Base-by-base conservation (phyloP, 495 filamentous ascomycete species). In the Penicillium herquei region DNA sequence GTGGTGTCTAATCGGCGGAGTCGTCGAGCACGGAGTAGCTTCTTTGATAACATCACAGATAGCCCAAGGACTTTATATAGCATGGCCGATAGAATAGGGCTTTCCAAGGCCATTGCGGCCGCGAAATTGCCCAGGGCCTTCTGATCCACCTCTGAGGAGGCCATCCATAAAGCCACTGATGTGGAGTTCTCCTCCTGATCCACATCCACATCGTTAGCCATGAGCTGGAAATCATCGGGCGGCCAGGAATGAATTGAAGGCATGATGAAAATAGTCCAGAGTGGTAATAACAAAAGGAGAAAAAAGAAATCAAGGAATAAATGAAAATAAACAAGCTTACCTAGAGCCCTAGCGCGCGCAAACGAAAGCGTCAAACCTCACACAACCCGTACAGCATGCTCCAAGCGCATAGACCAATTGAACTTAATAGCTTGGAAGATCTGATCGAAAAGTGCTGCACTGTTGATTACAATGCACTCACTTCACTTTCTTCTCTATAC, bases 141-240 rank as follows among this genome's bases (percentile, higher is more conserved):
- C 76, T 96, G 91, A 70, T 98, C 94, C 42, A 98, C 89, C 71
- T 96, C 91, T 45, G 91, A 92, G 69, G 90, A 92, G 71, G 95
- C 93, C 94, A 97, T 98, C 79, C 79, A 81, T 65, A 74, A 62
- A 63, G 55, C 55, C 34, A 76, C 58, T 14, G 64, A 49, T 11
- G 47, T 54, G 30, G 65, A 45, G 35, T 66, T 9, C 39, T 35
- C 44, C 44, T 55, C 54, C 49, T 46, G 32, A 43, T 44, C 37
- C 14, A 49, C 13, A 43, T 44, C 37, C 14, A 49, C 13, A 49
- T 65, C 49, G 58, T 68, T 49, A 68, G 63, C 39, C 55, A 66
- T 61, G 21, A 42, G 21, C 7, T 52, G 9, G 26, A 49, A 14
- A 41, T 49, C 21, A 26, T 26, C 21, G 21, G 21, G 21, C 21